Evolutionary conservation across 1,139 yeast genomes (phyloP).

Genomic region (Lodderomyces metapsilosis): DNA sequence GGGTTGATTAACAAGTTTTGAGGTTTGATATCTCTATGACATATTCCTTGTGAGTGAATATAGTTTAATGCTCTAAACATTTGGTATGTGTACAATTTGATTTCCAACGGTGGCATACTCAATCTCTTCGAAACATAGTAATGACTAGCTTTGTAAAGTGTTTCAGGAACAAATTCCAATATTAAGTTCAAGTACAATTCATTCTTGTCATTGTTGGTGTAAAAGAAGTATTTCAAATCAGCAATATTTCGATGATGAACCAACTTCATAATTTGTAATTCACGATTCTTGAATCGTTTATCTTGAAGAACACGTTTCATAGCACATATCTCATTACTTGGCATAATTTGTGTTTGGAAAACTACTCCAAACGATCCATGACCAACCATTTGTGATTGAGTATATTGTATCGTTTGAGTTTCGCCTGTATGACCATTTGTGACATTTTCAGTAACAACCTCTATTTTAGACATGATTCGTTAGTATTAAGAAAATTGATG

Average conservation of each 20-base stretch:
- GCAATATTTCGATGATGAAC: slow-evolving; percentile 86
- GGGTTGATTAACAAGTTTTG: slow-evolving; percentile 92
- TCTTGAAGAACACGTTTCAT: slow-evolving; percentile 94
- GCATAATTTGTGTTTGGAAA: slow-evolving; percentile 77
- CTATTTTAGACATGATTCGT: slow-evolving; percentile 45
- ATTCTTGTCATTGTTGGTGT: slow-evolving; percentile 75
- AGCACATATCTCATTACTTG: slow-evolving; percentile 80
- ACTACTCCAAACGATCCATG: slow-evolving; percentile 98
- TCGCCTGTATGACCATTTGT: slow-evolving; percentile 75
- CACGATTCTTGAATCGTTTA: slow-evolving; percentile 93
- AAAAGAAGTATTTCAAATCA: slow-evolving; percentile 83
- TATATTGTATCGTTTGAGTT: slow-evolving; percentile 57
- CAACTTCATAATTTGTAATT: slow-evolving; percentile 90
- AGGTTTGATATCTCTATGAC: slow-evolving; percentile 97
- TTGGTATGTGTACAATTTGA: slow-evolving; percentile 88
- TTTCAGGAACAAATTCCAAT: slow-evolving; percentile 91
- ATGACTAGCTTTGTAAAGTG: slow-evolving; percentile 86
- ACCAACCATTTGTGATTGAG: slow-evolving; percentile 85
- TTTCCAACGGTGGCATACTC: slow-evolving; percentile 86
- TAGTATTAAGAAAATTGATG: neutral
- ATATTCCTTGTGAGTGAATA: slow-evolving; percentile 86
- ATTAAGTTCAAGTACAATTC: slow-evolving; percentile 86
- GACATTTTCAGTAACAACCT: slow-evolving; percentile 67
- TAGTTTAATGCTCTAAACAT: slow-evolving; percentile 88
- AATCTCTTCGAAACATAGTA: slow-evolving; percentile 73